phyloP scores from a whole-genome alignment of 176 grass and related monocot species.

The Elymus sibiricus region DNA sequence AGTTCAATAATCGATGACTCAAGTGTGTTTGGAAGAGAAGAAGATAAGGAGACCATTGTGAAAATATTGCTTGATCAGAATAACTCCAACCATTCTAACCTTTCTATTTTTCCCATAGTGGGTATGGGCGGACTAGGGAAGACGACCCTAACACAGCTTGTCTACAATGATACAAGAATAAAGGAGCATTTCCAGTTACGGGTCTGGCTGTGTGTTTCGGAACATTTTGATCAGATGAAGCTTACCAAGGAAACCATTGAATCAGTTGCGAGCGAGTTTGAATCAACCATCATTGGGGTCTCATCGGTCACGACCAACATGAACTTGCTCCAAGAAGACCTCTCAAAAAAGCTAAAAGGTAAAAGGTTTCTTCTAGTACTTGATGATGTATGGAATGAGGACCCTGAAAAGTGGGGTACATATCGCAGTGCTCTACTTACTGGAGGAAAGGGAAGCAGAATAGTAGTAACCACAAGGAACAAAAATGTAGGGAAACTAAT shows the following conservation, averaged over 20 bases:
- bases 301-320: conserved; percentile 51
- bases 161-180: conserved; percentile 70
- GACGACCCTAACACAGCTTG: conserved; percentile 63
- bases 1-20: conserved; percentile 65
- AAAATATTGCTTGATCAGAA: conserved; percentile 32
- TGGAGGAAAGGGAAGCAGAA: conserved; percentile 49
- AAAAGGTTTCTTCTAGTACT: conserved; percentile 79
- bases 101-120: conserved; percentile 65
- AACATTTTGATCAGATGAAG: conserved; percentile 70
- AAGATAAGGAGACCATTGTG: conserved; percentile 66
- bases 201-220: conserved; percentile 75
- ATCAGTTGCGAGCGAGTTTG: conserved; percentile 41
- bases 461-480: conserved; percentile 69
- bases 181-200: conserved; percentile 59
- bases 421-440: conserved; percentile 46
- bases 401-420: conserved; percentile 58
- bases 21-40: conserved; percentile 61
- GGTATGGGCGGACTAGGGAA: conserved; percentile 84
- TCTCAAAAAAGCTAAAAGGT: conserved; percentile 50
- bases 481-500: conserved; percentile 57
- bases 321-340: conserved; percentile 65
- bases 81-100: neutral
- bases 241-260: conserved; percentile 73
- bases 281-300: conserved; percentile 38
- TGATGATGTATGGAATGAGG: conserved; percentile 89